Evolutionary conservation across 352 stramenopile genomes (phyloP), one percentile per base, ranked within the genome.

Genomic region (Phytopythium chamaehyphon): DNA sequence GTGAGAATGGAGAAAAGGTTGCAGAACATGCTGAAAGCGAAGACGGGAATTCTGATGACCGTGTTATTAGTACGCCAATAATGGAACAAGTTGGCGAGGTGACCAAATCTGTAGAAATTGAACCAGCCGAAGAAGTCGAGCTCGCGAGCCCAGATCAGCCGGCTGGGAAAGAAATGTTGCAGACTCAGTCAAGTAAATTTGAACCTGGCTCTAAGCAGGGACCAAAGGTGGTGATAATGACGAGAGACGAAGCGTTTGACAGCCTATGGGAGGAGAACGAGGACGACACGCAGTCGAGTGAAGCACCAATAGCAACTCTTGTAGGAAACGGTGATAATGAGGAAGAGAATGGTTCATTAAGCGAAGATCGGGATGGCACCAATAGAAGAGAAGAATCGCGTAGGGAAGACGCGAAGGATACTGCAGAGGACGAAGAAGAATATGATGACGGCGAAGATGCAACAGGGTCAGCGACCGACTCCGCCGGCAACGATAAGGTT

Each of bases 171-270:
- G 28, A 33, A 33, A 9, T 9, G 28, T 33, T 33, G 28, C 28
- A 33, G 9, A n/a, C n/a, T n/a, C n/a, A n/a, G n/a, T n/a, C n/a
- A n/a, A n/a, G n/a, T n/a, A 33, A 33, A 33, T 33, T 9, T 33
- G 28, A 10, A 33, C 9, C 28, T 10, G 9, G 28, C 28, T 9
- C 28, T 33, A 5, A 33, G 5, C 28, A 33, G 28, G 28, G 28
- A 33, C 37, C 35, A 12, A 53, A 44, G 16, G 47, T 36, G 4
- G 24, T 60, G 28, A 47, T 61, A 5, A 71, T 88, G 46, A 90
- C 78, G 35, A 64, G 82, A 40, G 82, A 92, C 46, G 82, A 92
- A 60, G 82, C 82, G 0, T 90, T 76, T 50, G 82, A 92, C 33
- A 92, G 82, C 37, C 80, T 92, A 74, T 85, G 69, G 69, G 78